Percentiles rank a stretch among this genome's conserved stretches.
These are phyloP conservation scores for Agapanthus africanus DNA, from an alignment of 106 monocot species.

Conservation along the genomic window DNA sequence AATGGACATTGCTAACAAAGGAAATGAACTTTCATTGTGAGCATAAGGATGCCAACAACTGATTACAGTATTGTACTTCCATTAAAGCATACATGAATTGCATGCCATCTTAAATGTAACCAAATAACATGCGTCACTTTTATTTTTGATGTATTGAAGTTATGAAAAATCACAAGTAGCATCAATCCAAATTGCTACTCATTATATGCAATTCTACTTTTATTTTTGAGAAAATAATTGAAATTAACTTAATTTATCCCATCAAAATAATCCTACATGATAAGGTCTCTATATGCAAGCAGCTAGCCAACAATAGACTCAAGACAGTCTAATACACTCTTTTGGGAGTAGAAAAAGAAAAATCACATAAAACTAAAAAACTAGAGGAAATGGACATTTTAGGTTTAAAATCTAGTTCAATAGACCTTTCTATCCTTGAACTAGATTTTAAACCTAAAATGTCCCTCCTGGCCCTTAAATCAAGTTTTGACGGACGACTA, in stretches of 20 bases:
- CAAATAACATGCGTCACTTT: neutral
- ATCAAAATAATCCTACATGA: too few species aligned
- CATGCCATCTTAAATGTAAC: neutral
- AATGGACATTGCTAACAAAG: neutral
- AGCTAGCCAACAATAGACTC: neutral
- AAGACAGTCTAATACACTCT: neutral
- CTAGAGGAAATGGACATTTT: neutral
- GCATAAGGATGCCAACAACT: neutral
- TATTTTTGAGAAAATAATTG: too few species aligned
- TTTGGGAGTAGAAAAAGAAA: neutral
- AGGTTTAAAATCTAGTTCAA: too few species aligned
- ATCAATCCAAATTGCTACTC: too few species aligned
- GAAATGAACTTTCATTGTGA: neutral
- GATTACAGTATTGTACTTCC: neutral
- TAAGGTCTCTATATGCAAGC: neutral
- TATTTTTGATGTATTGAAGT: too few species aligned
- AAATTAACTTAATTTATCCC: too few species aligned
- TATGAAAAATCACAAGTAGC: too few species aligned
- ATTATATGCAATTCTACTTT: too few species aligned
- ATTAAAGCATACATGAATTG: neutral
- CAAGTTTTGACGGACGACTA: neutral
- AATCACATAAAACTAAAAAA: neutral
- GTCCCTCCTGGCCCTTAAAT: neutral
- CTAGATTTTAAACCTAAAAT: neutral
- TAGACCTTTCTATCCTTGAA: neutral